Percentiles rank a stretch among this genome's conserved stretches.
Conservation (phyloP, 805 yeast genomes). For the Pichia rugopelliculosa region DNA sequence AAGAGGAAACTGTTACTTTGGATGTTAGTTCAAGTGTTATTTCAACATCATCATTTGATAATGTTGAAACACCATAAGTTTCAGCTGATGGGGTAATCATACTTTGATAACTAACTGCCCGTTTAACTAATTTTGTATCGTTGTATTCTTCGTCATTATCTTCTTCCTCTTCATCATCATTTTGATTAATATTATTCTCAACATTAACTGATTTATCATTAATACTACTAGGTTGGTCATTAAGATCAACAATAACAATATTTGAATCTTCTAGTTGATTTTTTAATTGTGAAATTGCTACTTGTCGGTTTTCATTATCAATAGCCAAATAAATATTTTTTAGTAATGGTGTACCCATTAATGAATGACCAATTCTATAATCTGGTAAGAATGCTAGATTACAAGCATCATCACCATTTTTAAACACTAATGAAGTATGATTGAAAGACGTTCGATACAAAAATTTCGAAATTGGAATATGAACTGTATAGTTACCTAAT, state of each 20-base stretch:
- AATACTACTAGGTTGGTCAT: background rate
- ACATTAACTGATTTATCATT: background rate
- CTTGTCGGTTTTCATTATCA: slow-evolving; percentile 46
- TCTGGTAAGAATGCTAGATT: slow-evolving; percentile 44
- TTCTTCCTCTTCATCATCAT: background rate
- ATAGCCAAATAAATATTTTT: slow-evolving; percentile 50
- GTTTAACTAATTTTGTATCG: background rate
- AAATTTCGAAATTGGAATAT: slow-evolving; percentile 43
- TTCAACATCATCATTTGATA: background rate
- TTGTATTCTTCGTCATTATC: background rate
- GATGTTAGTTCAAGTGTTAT: background rate
- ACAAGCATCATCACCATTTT: slow-evolving; percentile 54
- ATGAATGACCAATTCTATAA: slow-evolving; percentile 38
- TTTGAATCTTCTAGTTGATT: slow-evolving; percentile 35
- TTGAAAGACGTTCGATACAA: slow-evolving; percentile 34
- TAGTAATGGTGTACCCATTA: slow-evolving; percentile 55
- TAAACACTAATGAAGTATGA: slow-evolving; percentile 35
- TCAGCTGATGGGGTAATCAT: background rate
- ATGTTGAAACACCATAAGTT: background rate
- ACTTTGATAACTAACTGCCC: background rate
- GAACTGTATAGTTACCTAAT: slow-evolving; percentile 45
- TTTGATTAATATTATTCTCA: background rate
- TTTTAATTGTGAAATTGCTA: slow-evolving; percentile 36
- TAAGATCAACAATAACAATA: background rate
- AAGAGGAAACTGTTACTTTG: background rate